Percentiles rank a stretch among this genome's conserved stretches.
Evolutionary conservation across 257 asterid species (phyloP).

Genomic region (Penstemon eatonii): DNA sequence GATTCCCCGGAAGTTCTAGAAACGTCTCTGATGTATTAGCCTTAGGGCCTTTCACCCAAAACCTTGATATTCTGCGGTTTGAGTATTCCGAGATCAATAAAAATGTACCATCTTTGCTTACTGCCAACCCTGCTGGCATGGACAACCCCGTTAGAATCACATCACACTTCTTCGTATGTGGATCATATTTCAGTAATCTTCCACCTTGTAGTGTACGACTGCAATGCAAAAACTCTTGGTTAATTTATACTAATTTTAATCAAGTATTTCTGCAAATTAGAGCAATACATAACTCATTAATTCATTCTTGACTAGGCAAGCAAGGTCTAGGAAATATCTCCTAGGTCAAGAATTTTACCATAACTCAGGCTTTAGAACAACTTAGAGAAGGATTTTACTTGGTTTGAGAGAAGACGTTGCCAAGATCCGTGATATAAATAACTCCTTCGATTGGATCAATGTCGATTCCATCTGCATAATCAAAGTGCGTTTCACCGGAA

Average conservation of each 20-base stretch:
- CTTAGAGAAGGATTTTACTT: conserved; percentile 15
- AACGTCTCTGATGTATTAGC: conserved; percentile 35
- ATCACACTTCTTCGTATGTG: conserved; percentile 22
- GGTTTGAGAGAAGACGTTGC: conserved; percentile 35
- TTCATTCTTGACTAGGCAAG: too few relatives aligned
- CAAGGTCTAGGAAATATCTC: too few relatives aligned
- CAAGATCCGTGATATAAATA: conserved; percentile 48
- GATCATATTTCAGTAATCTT: conserved; percentile 45
- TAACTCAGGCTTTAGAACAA: too few relatives aligned
- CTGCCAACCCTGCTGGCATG: conserved; percentile 44
- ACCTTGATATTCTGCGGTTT: conserved; percentile 34
- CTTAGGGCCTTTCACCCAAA: conserved; percentile 45
- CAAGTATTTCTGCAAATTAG: too few relatives aligned
- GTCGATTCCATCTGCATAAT: conserved; percentile 43
- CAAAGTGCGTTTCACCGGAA: conserved; percentile 23
- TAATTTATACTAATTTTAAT: background rate
- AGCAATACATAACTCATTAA: too few relatives aligned
- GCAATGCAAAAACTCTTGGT: background rate
- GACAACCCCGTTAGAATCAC: conserved; percentile 40
- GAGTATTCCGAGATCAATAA: conserved; percentile 41
- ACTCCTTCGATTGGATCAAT: conserved; percentile 41
- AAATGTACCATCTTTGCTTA: conserved; percentile 38
- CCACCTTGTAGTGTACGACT: conserved; percentile 42
- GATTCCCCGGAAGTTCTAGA: conserved; percentile 20
- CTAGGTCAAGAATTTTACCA: too few relatives aligned